Evolutionary conservation across 768 basidiomycete species (phyloP).

Genomic region (Rhizopogon vulgaris): DNA sequence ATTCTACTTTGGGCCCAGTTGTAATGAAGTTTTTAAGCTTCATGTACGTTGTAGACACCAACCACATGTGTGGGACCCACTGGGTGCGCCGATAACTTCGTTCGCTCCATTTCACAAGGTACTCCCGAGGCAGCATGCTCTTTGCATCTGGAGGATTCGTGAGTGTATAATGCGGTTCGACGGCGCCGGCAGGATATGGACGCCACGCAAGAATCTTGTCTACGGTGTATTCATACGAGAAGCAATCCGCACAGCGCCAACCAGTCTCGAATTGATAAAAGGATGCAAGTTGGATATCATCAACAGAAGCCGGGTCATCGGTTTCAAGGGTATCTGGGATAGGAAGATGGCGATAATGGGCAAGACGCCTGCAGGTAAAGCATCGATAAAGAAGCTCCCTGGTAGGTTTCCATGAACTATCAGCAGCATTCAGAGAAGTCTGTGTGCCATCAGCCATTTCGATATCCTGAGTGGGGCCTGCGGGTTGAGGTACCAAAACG

Average conservation of each 20-base stretch:
- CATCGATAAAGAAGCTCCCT: constrained; percentile 73
- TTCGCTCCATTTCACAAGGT: constrained; percentile 85
- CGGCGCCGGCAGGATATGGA: constrained; percentile 62
- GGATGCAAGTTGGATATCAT: constrained; percentile 40
- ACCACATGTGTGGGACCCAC: constrained; percentile 95
- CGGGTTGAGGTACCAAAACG: not conserved
- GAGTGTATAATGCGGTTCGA: constrained; percentile 39
- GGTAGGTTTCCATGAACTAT: constrained; percentile 14
- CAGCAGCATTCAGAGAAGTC: constrained; percentile 7
- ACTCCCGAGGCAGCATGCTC: constrained; percentile 72
- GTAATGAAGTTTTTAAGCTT: constrained; percentile 76
- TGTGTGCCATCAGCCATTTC: constrained; percentile 29
- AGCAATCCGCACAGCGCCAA: constrained; percentile 78
- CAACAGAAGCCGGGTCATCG: constrained; percentile 20
- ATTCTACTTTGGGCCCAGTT: constrained; percentile 60
- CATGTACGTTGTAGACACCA: constrained; percentile 54
- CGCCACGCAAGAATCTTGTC: constrained; percentile 94
- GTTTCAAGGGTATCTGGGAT: constrained; percentile 33
- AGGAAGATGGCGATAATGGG: constrained; percentile 76
- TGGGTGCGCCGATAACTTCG: constrained; percentile 72
- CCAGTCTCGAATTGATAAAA: constrained; percentile 49
- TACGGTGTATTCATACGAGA: constrained; percentile 58
- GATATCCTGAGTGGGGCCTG: constrained; percentile 18
- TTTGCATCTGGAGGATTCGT: constrained; percentile 48
- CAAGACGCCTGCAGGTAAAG: constrained; percentile 71